A percentile compares a stretch with the other conserved stretches of the same genome.
Conservation (phyloP, 1,139 yeast genomes). For the Nakaseomyces bracarensis region DNA sequence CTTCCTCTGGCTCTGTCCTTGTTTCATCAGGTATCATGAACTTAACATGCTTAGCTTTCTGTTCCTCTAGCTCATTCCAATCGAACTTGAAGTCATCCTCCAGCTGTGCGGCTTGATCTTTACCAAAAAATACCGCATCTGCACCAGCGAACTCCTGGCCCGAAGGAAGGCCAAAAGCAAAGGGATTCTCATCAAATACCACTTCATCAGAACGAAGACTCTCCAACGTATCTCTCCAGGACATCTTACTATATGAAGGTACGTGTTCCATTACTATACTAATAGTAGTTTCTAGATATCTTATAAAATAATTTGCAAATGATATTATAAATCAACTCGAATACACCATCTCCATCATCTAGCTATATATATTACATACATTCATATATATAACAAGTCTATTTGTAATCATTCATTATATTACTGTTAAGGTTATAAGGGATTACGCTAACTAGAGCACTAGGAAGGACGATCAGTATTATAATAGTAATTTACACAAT, state of each 20-base stretch:
- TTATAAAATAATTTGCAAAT: too few relatives aligned
- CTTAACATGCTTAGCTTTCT: neutral
- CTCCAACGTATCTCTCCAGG: constrained; percentile 4
- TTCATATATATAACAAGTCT: too few relatives aligned
- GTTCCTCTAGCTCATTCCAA: constrained; percentile 3
- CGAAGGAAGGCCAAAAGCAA: too few relatives aligned
- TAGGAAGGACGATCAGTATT: too few relatives aligned
- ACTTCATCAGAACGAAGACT: neutral
- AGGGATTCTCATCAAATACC: neutral
- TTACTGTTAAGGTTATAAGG: too few relatives aligned
- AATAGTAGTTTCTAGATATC: too few relatives aligned
- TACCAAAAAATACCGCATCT: neutral
- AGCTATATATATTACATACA: too few relatives aligned
- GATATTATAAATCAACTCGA: neutral
- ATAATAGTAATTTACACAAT: too few relatives aligned
- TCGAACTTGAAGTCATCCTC: constrained; percentile 4
- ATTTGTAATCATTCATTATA: too few relatives aligned
- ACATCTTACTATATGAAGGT: neutral
- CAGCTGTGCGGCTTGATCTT: neutral
- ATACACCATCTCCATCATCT: neutral
- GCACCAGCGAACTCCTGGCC: too few relatives aligned
- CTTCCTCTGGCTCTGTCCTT: too few relatives aligned
- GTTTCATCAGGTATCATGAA: neutral
- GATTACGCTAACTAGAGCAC: too few relatives aligned
- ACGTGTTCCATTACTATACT: constrained; percentile 8